These are phyloP conservation scores for Carex scoparia DNA, from an alignment of 176 grass and related monocot genomes.

Conservation along the genomic window DNA sequence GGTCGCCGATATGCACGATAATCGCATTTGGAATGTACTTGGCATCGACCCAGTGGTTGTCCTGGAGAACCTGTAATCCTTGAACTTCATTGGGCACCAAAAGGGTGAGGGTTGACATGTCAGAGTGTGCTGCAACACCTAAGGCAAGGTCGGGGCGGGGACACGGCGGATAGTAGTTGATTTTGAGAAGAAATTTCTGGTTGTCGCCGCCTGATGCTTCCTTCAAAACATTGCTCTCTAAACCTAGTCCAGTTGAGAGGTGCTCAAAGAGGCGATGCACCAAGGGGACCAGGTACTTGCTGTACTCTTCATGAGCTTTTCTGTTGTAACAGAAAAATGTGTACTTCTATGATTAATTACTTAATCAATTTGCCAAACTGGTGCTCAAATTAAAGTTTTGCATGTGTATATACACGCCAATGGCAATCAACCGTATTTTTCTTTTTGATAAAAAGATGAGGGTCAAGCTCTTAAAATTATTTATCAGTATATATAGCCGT, in stretches of 20 bases:
- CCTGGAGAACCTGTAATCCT: slow-evolving; percentile 54
- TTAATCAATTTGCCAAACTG: no score
- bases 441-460: no score
- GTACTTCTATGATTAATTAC: no score
- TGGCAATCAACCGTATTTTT: no score
- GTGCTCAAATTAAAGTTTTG: no score
- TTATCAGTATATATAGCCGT: no score
- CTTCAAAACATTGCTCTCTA: slow-evolving; percentile 32
- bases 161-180: slow-evolving; percentile 82
- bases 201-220: slow-evolving; percentile 45
- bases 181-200: slow-evolving; percentile 46
- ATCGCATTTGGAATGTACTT: slow-evolving; percentile 56
- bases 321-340: slow-evolving; percentile 5
- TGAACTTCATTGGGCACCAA: slow-evolving; percentile 69
- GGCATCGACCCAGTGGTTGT: slow-evolving; percentile 48
- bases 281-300: slow-evolving; percentile 33
- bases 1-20: slow-evolving; percentile 65
- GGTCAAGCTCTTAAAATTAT: no score
- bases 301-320: slow-evolving; percentile 56
- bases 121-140: slow-evolving; percentile 59
- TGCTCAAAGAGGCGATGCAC: slow-evolving; percentile 31
- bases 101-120: slow-evolving; percentile 60
- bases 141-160: slow-evolving; percentile 62
- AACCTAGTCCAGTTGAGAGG: slow-evolving; percentile 43
- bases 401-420: no score